Base-by-base conservation (phyloP, 2,329 filamentous ascomycete species). In the Alternaria sp. region DNA sequence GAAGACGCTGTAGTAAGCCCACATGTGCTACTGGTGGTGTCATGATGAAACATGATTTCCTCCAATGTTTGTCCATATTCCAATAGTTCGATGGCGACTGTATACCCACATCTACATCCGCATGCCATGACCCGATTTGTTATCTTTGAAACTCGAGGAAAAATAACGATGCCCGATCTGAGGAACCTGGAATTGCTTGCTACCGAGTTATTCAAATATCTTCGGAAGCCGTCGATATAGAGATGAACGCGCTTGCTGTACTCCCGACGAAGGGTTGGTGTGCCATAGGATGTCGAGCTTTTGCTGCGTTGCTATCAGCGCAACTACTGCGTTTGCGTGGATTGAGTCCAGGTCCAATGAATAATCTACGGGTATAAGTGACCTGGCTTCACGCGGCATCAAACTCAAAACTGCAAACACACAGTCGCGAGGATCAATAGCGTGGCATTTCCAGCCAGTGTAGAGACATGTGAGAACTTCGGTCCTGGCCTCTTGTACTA, bases 361-460 rank as follows among this genome's bases (percentile, higher is more conserved):
- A 23, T 64, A 64, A 33, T 62, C 51, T 1, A 62, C 31, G 0
- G 45, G 41, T 42, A 60, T 60, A 3, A 52, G 33, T 4, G 52
- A 42, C 2, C 46, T 46, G 13, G 42, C 31, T 1, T 26, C 21
- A 17, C 51, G 44, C 3, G 61, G 51, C 28, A 65, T 60, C 0
- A 67, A 23, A 17, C 62, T 58, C 2, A 65, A 36, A 3, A 63
- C 24, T 1, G 61, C 62, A 49, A 57, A 65, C 2, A 62, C 37
- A 2, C 52, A 56, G 17, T 65, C 66, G 3, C 51, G 37, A 5
- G 54, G 40, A 37, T 66, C 58, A 1, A 51, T 62, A 13, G 26
- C 26, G 3, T 46, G 2, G 11, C n/a, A 33, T 3, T 5, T 24
- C 26, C 5, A 13, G 17, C 24, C 8, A 8, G 21, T 17, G 5